Evolutionary conservation across 192 early-diverging fungal species (phyloP).

Genomic region (Coemansia sp.): DNA sequence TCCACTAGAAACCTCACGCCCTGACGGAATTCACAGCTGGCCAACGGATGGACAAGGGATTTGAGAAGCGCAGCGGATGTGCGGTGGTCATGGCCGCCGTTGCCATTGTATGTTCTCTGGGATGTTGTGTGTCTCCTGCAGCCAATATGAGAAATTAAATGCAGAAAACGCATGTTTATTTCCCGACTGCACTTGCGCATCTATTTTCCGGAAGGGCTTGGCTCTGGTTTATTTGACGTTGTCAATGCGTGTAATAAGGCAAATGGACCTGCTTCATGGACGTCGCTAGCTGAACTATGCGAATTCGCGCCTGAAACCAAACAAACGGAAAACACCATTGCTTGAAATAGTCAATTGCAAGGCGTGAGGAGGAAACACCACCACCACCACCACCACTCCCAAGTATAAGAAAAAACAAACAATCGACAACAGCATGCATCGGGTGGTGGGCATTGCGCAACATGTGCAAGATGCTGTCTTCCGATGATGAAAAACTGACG

Average conservation of each 20-base stretch:
- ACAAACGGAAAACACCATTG: not conserved
- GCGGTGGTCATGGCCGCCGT: not conserved
- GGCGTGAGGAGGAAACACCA: not conserved
- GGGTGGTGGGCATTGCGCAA: not conserved
- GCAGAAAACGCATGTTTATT: constrained; percentile 8
- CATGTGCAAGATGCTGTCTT: constrained; percentile 1
- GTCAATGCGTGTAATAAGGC: not conserved
- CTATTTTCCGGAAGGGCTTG: not conserved
- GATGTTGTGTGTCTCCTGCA: constrained; percentile 1
- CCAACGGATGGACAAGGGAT: not conserved
- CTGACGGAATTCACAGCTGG: not conserved
- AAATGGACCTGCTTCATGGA: too few relatives aligned
- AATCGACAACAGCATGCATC: not conserved
- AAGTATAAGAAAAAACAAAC: not conserved
- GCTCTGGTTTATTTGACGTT: too few relatives aligned
- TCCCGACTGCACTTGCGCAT: not conserved
- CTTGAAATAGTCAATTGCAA: not conserved
- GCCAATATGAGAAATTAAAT: constrained; percentile 1
- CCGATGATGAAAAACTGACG: not conserved
- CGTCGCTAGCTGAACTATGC: not conserved
- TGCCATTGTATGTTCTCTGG: not conserved
- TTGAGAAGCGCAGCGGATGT: constrained; percentile 4
- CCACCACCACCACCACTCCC: not conserved
- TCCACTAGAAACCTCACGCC: not conserved
- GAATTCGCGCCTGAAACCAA: not conserved